Evolutionary conservation across 108 stramenopile genomes (phyloP).

Genomic region (Cylindrotheca closterium): DNA sequence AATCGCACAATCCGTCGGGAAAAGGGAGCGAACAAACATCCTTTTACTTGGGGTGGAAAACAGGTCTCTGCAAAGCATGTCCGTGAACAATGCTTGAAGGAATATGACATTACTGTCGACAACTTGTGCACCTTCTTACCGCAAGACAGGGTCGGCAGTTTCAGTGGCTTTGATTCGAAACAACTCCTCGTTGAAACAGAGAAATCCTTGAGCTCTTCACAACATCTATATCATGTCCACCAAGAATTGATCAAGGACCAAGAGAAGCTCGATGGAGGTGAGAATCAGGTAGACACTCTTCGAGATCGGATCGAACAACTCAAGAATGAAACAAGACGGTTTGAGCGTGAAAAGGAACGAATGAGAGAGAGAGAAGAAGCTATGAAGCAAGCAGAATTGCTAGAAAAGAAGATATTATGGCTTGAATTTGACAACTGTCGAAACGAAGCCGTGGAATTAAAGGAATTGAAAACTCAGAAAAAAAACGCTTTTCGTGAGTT

Average conservation of each 20-base stretch:
- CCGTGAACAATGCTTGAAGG: slow-evolving; percentile 49
- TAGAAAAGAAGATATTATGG: slow-evolving; percentile 72
- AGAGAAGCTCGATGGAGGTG: slow-evolving; percentile 40
- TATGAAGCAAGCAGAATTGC: slow-evolving; percentile 52
- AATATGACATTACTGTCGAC: slow-evolving; percentile 83
- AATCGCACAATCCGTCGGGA: slow-evolving; percentile 21
- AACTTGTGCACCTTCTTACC: slow-evolving; percentile 97
- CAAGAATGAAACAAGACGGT: slow-evolving; percentile 44
- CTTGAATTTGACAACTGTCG: slow-evolving; percentile 53
- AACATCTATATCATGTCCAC: slow-evolving; percentile 70
- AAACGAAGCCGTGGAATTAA: slow-evolving; percentile 39
- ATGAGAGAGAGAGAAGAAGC: slow-evolving; percentile 67
- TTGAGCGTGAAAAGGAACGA: slow-evolving; percentile 65
- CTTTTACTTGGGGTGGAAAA: slow-evolving; percentile 26
- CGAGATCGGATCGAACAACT: slow-evolving; percentile 47
- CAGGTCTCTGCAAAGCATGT: slow-evolving; percentile 46
- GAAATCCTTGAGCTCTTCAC: slow-evolving; percentile 55
- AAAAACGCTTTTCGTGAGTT: slow-evolving; percentile 46
- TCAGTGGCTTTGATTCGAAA: slow-evolving; percentile 78
- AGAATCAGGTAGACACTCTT: slow-evolving; percentile 42
- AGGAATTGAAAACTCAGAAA: slow-evolving; percentile 38
- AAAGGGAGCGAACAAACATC: slow-evolving; percentile 15
- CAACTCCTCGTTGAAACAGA: slow-evolving; percentile 85
- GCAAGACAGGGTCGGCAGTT: slow-evolving; percentile 92
- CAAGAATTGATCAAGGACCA: slow-evolving; percentile 72